phyloP scores from a whole-genome alignment of 2,329 filamentous ascomycete genomes.

The Curvularia sp. region DNA sequence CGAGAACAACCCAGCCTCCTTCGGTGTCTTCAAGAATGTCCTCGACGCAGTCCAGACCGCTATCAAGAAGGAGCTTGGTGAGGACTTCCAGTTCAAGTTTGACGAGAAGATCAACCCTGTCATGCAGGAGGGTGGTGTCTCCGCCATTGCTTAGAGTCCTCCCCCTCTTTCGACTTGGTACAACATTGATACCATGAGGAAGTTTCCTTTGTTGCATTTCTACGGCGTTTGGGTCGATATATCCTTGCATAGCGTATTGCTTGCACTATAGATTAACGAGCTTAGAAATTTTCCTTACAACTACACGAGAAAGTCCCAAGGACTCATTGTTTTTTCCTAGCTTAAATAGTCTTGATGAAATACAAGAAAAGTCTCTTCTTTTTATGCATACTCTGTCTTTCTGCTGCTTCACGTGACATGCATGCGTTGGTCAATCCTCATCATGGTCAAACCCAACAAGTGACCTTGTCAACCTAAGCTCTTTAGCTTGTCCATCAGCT shows the following conservation, averaged over 20 bases:
- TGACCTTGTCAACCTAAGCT: slow-evolving; percentile 14
- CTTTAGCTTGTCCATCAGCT: slow-evolving; percentile 12
- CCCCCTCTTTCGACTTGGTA: neutral
- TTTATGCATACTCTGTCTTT: neutral
- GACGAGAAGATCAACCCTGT: slow-evolving; percentile 75
- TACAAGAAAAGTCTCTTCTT: slow-evolving; percentile 49
- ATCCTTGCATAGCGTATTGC: slow-evolving; percentile 17
- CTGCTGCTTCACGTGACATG: neutral
- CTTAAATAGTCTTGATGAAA: slow-evolving; percentile 6
- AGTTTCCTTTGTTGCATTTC: slow-evolving; percentile 14
- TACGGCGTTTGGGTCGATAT: slow-evolving; percentile 15
- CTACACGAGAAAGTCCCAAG: neutral
- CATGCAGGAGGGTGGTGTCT: slow-evolving; percentile 60
- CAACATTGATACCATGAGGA: neutral
- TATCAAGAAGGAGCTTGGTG: slow-evolving; percentile 72
- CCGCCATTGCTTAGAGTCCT: slow-evolving; percentile 61
- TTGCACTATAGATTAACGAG: slow-evolving; percentile 15
- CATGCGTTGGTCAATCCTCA: neutral
- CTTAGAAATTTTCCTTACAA: neutral
- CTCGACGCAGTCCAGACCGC: slow-evolving; percentile 73
- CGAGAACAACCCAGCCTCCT: slow-evolving; percentile 77
- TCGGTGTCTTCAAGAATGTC: slow-evolving; percentile 77
- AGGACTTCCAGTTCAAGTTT: slow-evolving; percentile 77
- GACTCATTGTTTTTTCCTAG: slow-evolving; percentile 8
- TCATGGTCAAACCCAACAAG: slow-evolving; percentile 14